Evolutionary conservation across 176 grass and related monocot species (phyloP), one percentile per base, ranked within the genome.

Genomic region (Aegilops umbellulata): DNA sequence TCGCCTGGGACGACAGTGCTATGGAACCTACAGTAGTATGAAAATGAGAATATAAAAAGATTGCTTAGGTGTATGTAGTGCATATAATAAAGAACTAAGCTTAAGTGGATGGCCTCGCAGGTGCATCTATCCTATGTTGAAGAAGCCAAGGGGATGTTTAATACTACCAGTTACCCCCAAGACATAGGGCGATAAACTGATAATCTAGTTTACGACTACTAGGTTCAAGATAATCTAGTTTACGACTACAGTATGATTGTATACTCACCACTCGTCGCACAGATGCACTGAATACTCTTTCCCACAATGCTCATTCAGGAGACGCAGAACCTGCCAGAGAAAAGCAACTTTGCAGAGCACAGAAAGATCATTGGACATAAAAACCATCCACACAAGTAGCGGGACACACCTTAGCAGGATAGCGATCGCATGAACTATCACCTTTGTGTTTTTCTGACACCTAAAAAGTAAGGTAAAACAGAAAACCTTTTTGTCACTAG

Each of bases 261-360:
- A 88, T 88, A 80, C 91, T 94, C 26, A 98, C 96, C 96, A 98
- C 51, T 98, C 96, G 77, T 98, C 96, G 24, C 74, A 92, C 65
- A 98, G 73, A 94, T 91, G 51, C 75, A 94, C 76, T 5, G 76
- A 82, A 80, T 83, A 80, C 82, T 98, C 96, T 84, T 85, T 90
- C 42, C 90, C 93, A 6, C 69, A 61, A 60, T 92, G 93, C 77
- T 98, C 96, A 80, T 95, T 98, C 79, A 98, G 83, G 35, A 98
- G 74, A 16, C 96, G 93, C 38, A 98, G 83, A 85, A 95, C 78
- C 96, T 98, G 77, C 47, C 53, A 75, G 76, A 87, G 7, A 86
- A 51, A 31, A 65, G 53, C 49, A 62, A 79, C 44, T 60, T 78
- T 77, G 19, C 19, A 55, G 4, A 47, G 25, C 72, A 79, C 80